Evolutionary conservation across 345 rosid species (phyloP).

Genomic region (Kandelia obovata): DNA sequence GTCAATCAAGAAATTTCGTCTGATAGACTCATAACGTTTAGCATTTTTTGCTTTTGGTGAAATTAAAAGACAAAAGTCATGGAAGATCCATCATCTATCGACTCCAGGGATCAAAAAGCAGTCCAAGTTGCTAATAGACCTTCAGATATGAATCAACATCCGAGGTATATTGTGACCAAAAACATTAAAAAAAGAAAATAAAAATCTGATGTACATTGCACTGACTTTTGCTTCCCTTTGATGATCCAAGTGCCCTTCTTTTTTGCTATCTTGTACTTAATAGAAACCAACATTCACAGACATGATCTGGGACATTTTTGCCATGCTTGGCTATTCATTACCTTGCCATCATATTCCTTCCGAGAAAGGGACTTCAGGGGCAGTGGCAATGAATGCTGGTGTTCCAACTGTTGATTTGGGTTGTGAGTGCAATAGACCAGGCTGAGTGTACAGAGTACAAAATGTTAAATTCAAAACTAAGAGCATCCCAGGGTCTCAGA

Average conservation of each 20-base stretch:
- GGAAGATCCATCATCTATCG: too few relatives aligned
- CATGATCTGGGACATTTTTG: neutral
- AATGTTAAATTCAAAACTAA: neutral
- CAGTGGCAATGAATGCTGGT: slow-evolving; percentile 73
- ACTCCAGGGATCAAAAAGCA: too few relatives aligned
- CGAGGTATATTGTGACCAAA: too few relatives aligned
- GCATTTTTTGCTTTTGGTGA: too few relatives aligned
- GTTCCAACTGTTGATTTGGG: slow-evolving; percentile 80
- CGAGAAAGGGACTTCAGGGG: slow-evolving; percentile 61
- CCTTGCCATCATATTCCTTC: slow-evolving; percentile 77
- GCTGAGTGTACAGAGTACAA: slow-evolving; percentile 23
- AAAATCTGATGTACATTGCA: too few relatives aligned
- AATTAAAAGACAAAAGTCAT: too few relatives aligned
- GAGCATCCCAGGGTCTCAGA: neutral
- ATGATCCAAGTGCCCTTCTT: neutral
- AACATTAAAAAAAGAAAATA: too few relatives aligned
- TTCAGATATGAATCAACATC: too few relatives aligned
- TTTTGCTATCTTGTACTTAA: neutral
- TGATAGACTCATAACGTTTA: too few relatives aligned
- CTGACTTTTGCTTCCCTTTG: neutral
- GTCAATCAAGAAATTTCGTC: too few relatives aligned
- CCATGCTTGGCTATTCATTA: slow-evolving; percentile 14
- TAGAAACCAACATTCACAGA: neutral
- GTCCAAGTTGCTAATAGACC: too few relatives aligned
- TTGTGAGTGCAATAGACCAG: slow-evolving; percentile 58